Conservation (phyloP, 108 stramenopile genomes). For the Stephanodiscus minutulus region DNA sequence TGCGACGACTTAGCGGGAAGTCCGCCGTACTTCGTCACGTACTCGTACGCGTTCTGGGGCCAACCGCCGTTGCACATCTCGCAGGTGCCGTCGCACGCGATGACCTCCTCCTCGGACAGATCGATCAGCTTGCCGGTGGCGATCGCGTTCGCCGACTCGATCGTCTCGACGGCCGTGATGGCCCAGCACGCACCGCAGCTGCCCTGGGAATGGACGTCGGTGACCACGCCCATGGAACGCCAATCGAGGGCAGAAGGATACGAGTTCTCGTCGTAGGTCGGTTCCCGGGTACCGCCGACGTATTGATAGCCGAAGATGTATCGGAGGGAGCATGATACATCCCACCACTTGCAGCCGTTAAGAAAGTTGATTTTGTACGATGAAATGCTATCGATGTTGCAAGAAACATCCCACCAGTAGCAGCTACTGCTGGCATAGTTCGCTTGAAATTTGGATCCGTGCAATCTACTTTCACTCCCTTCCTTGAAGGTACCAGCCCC, state of each 20-base stretch:
- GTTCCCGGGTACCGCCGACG: constrained; percentile 68
- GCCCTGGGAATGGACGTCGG: constrained; percentile 68
- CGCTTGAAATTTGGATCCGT: constrained; percentile 38
- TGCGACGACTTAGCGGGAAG: constrained; percentile 54
- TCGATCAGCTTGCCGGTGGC: constrained; percentile 64
- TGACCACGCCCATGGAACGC: constrained; percentile 79
- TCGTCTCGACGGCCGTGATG: constrained; percentile 84
- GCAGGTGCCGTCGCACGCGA: constrained; percentile 72
- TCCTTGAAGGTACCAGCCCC: not conserved
- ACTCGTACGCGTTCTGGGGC: constrained; percentile 90
- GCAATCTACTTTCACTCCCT: not conserved
- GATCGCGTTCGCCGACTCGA: constrained; percentile 83
- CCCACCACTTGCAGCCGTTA: constrained; percentile 67
- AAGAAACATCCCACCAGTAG: not conserved
- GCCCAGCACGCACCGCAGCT: constrained; percentile 92
- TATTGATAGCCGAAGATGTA: constrained; percentile 65
- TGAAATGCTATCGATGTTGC: constrained; percentile 14
- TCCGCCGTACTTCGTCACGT: constrained; percentile 78
- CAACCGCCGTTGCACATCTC: constrained; percentile 87
- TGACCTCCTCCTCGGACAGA: constrained; percentile 76
- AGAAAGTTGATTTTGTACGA: constrained; percentile 32
- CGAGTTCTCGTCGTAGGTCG: constrained; percentile 47
- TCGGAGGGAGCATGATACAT: constrained; percentile 72
- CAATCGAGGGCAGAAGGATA: constrained; percentile 73
- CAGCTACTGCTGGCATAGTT: constrained; percentile 7